phyloP scores from a whole-genome alignment of 805 yeast genomes.

The Cyberlindnera mississippiensis region DNA sequence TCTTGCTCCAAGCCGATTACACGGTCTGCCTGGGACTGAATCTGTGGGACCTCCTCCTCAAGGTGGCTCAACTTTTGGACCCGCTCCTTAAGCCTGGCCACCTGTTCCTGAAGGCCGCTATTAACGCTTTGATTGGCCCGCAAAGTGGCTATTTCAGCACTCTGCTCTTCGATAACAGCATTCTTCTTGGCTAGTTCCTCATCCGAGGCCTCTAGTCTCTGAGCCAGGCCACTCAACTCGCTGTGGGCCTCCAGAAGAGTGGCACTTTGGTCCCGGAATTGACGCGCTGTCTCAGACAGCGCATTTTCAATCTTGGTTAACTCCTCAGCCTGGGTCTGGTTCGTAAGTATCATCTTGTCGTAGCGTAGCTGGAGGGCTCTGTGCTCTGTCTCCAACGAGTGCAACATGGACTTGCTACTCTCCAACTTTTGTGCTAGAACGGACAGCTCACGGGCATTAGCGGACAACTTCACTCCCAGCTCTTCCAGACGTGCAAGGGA shows the following conservation, averaged over 20 bases:
- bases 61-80: no score
- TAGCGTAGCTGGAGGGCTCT: background rate
- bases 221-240: background rate
- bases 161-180: background rate
- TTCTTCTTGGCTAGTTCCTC: background rate
- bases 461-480: background rate
- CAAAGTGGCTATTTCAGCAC: background rate
- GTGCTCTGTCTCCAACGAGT: constrained; percentile 12
- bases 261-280: constrained; percentile 6
- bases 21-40: no score
- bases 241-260: constrained; percentile 2
- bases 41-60: no score
- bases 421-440: background rate
- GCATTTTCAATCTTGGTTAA: background rate
- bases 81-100: background rate
- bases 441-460: background rate
- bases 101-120: background rate
- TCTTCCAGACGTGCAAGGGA: background rate
- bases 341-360: constrained; percentile 5
- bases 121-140: no score
- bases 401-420: constrained; percentile 7
- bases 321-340: constrained; percentile 5
- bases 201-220: background rate
- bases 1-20: background rate
- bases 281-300: constrained; percentile 5